phyloP scores from a whole-genome alignment of 768 basidiomycete species.

The Suillus spraguei region DNA sequence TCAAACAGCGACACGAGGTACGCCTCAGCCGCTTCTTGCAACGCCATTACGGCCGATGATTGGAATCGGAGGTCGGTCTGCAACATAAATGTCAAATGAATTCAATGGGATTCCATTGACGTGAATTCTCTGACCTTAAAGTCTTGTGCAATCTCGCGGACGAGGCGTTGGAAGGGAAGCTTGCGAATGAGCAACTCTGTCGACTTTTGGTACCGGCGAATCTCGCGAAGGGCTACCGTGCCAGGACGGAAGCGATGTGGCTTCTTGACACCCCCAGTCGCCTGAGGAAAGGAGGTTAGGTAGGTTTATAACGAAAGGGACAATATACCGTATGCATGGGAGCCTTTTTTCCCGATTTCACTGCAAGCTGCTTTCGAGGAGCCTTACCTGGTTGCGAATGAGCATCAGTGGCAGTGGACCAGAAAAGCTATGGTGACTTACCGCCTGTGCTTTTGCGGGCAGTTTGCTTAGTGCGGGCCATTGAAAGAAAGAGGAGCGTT shows the following conservation, averaged over 20 bases:
- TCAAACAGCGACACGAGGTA: constrained; percentile 82
- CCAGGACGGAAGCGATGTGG: constrained; percentile 84
- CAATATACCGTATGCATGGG: constrained; percentile 40
- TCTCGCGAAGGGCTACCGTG: constrained; percentile 90
- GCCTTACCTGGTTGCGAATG: constrained; percentile 46
- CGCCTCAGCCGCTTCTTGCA: constrained; percentile 86
- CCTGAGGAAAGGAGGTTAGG: constrained; percentile 37
- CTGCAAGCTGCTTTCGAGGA: constrained; percentile 72
- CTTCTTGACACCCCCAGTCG: constrained; percentile 92
- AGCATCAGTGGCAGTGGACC: neutral
- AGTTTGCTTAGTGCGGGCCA: constrained; percentile 80
- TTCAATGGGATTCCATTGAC: neutral
- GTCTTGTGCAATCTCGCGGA: constrained; percentile 89
- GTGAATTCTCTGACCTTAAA: constrained; percentile 64
- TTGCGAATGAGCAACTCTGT: constrained; percentile 87
- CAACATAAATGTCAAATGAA: neutral
- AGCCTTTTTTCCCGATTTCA: constrained; percentile 51
- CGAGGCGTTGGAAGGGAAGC: constrained; percentile 88
- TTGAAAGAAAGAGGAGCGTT: constrained; percentile 26
- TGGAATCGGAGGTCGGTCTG: constrained; percentile 87
- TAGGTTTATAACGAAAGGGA: constrained; percentile 8
- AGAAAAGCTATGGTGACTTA: constrained; percentile 26
- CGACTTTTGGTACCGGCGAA: constrained; percentile 86
- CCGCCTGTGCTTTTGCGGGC: constrained; percentile 79
- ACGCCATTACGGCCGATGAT: constrained; percentile 85